Evolutionary conservation across 2,329 filamentous ascomycete genomes (phyloP).

Genomic region (Colletotrichum falcatum): DNA sequence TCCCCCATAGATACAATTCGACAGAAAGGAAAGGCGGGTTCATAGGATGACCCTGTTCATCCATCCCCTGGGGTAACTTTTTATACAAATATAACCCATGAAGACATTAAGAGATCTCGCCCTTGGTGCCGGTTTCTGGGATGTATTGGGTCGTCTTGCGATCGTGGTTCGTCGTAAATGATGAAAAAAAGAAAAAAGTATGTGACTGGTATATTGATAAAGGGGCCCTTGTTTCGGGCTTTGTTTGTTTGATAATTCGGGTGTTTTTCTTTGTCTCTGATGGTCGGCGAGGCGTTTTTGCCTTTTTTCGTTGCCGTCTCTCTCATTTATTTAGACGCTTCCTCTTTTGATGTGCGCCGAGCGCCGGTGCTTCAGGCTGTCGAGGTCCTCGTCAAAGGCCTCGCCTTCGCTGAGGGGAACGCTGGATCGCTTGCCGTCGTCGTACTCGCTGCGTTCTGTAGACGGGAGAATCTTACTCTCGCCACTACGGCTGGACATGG

Average conservation of each 20-base stretch:
- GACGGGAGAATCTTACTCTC: constrained; percentile 55
- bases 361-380: constrained; percentile 50
- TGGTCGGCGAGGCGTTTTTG: background rate
- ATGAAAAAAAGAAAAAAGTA: constrained; percentile 4
- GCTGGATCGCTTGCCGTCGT: constrained; percentile 51
- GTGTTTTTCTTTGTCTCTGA: background rate
- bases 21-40: constrained; percentile 7
- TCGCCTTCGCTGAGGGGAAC: constrained; percentile 61
- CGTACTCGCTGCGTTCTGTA: constrained; percentile 55
- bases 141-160: constrained; percentile 28
- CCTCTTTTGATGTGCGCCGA: constrained; percentile 57
- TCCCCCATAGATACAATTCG: constrained; percentile 12
- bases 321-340: constrained; percentile 53
- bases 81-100: constrained; percentile 10
- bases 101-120: constrained; percentile 10
- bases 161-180: constrained; percentile 38
- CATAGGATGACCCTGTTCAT: constrained; percentile 3
- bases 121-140: constrained; percentile 15
- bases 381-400: constrained; percentile 59
- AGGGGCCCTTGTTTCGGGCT: background rate
- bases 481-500: constrained; percentile 49
- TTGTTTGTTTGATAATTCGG: constrained; percentile 9
- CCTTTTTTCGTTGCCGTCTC: constrained; percentile 5
- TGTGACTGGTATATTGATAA: constrained; percentile 24
- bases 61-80: background rate